Conservation (phyloP, 805 yeast species). For the Ogataea philodendri region DNA sequence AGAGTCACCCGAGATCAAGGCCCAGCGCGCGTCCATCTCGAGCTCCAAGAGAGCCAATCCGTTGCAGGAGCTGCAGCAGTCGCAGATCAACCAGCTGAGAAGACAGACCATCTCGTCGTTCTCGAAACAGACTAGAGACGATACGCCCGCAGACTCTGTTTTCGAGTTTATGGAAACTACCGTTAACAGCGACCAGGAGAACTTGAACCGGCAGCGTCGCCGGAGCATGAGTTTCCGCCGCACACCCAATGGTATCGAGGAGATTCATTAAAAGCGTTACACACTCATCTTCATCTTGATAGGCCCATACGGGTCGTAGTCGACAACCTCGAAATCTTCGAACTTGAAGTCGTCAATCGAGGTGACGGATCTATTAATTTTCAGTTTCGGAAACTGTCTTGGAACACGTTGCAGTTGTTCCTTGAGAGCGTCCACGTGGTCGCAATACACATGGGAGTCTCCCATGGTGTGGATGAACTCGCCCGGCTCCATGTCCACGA, state of each 20-base stretch:
- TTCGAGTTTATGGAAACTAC: constrained; percentile 20
- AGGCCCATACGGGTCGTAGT: constrained; percentile 76
- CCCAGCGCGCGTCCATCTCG: constrained; percentile 5
- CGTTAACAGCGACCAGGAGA: constrained; percentile 17
- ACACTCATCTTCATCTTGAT: constrained; percentile 98
- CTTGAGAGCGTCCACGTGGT: constrained; percentile 88
- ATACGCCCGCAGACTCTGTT: constrained; percentile 12
- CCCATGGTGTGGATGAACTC: constrained; percentile 95
- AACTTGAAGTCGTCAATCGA: constrained; percentile 82
- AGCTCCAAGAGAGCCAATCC: constrained; percentile 10
- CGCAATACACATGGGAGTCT: constrained; percentile 92
- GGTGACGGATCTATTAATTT: constrained; percentile 62
- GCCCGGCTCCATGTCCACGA: constrained; percentile 94
- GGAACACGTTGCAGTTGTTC: constrained; percentile 79
- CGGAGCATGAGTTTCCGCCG: constrained; percentile 12
- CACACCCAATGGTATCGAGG: constrained; percentile 8
- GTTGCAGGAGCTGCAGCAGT: constrained; percentile 10
- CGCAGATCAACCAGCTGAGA: constrained; percentile 12
- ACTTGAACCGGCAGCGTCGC: constrained; percentile 13
- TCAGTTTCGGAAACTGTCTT: constrained; percentile 73
- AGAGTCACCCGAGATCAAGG: constrained; percentile 5
- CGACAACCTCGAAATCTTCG: constrained; percentile 82
- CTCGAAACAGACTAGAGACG: constrained; percentile 2
- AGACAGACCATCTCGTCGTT: constrained; percentile 12
- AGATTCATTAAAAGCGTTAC: constrained; percentile 33